phyloP scores from a whole-genome alignment of 345 rosid genomes.

The Citrus maxima region DNA sequence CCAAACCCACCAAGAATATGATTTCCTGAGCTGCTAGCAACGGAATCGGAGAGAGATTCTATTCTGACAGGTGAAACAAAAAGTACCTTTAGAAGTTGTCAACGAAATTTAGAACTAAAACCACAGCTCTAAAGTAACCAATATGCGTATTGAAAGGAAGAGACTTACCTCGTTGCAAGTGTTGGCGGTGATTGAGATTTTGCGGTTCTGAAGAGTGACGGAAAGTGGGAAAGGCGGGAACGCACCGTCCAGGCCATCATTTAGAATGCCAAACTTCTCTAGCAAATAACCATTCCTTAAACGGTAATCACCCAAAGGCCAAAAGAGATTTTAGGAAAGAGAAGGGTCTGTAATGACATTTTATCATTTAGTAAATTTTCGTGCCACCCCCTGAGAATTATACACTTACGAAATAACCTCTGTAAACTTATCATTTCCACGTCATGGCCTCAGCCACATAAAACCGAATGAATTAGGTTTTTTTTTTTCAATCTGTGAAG shows the following conservation, averaged over 20 bases:
- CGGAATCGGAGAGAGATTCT: neutral
- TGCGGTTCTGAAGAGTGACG: neutral
- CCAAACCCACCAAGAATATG: neutral
- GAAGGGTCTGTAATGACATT: no score
- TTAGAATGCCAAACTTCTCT: neutral
- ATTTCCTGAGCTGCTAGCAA: neutral
- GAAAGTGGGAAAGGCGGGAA: conserved; percentile 21
- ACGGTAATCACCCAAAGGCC: no score
- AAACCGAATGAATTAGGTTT: no score
- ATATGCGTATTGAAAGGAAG: neutral
- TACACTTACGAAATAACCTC: no score
- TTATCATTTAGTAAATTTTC: no score
- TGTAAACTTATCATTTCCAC: no score
- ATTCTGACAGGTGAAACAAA: conserved; percentile 15
- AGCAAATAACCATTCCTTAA: neutral
- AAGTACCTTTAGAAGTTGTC: neutral
- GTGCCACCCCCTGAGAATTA: no score
- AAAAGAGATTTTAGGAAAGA: no score
- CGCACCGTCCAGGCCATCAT: conserved; percentile 12
- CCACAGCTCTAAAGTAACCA: neutral
- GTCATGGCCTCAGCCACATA: no score
- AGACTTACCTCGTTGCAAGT: no score
- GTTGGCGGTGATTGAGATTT: neutral
- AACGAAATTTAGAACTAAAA: neutral
- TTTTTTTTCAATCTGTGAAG: no score